A percentile compares a stretch with the other conserved stretches of the same genome.
Conservation (phyloP, 495 filamentous ascomycete species). For the Penicillium pancosmium region DNA sequence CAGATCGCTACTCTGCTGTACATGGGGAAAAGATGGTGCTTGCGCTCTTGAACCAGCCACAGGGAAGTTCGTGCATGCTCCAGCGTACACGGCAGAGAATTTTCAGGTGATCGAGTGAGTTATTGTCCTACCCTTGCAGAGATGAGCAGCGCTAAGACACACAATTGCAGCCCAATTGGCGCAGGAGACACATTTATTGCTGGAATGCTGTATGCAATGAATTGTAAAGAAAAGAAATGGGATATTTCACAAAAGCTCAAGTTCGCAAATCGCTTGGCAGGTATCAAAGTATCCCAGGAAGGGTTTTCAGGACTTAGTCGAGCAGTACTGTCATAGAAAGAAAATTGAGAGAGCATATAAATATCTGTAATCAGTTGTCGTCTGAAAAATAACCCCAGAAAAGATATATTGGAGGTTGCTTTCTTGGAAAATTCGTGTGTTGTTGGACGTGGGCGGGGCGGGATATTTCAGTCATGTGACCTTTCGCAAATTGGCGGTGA, state of each 20-base stretch:
- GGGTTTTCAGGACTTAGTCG: slow-evolving; percentile 60
- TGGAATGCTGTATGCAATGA: slow-evolving; percentile 65
- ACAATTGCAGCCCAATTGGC: slow-evolving; percentile 58
- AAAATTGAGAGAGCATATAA: too few species aligned
- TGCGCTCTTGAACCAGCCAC: slow-evolving; percentile 45
- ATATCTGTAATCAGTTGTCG: too few species aligned
- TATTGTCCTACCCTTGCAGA: neutral
- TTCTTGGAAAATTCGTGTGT: too few species aligned
- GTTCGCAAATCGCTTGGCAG: slow-evolving; percentile 69
- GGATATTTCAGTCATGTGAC: neutral
- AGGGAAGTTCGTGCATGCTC: slow-evolving; percentile 42
- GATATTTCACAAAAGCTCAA: slow-evolving; percentile 50
- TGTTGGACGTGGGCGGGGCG: too few species aligned
- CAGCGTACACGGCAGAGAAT: slow-evolving; percentile 44
- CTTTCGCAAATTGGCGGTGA: slow-evolving; percentile 32
- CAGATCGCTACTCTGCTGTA: slow-evolving; percentile 63
- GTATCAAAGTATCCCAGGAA: slow-evolving; percentile 66
- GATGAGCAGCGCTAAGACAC: slow-evolving; percentile 17
- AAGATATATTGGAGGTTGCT: too few species aligned
- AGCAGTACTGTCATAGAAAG: slow-evolving; percentile 2
- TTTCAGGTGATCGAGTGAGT: slow-evolving; percentile 66
- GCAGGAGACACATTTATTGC: slow-evolving; percentile 79
- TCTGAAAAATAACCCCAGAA: neutral
- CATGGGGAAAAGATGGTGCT: slow-evolving; percentile 68
- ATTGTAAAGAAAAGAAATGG: slow-evolving; percentile 56